Base-by-base conservation (phyloP, 495 filamentous ascomycete genomes). In the Neohortaea acidophila region DNA sequence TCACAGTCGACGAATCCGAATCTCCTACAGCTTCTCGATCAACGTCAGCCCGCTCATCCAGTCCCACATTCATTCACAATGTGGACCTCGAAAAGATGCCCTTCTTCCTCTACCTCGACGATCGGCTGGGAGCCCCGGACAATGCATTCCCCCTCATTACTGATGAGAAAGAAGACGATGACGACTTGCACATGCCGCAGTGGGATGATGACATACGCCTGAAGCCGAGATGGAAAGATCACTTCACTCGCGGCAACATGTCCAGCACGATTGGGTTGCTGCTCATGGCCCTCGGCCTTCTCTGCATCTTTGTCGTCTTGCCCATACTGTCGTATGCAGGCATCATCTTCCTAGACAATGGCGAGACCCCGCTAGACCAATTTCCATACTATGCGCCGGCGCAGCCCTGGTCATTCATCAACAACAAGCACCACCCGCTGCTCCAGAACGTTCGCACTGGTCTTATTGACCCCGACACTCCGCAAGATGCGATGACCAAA, bases 171-270 rank as follows among this genome's bases (percentile, higher is more conserved):
- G 66, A 68, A 38, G 53, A 46, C 5, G 66, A 69, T 38, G 66
- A 69, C 49, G 62, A 62, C 22, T 57, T 63, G 47, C 66, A 69
- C 36, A 60, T 62, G 53, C 66, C 66, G 13, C 24, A 41, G 21
- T 56, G 55, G 19, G 61, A 67, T 41, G 66, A 69, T 36, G 64
- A 68, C 40, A 38, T 51, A 0, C 51, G 38, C 18, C 59, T 55
- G 45, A 67, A 59, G 34, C 49, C 63, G 14, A 59, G 39, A 2
- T 49, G 51, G 19, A 53, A 39, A 28, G 62, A 66, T 13, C 62
- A 63, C 42, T 62, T 63, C 34, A 45, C 53, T 22, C 51, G 49
- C 14, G 51, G 49, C 18, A 56, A 54, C 24, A 49, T 67, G 28
- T 36, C 55, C 18, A 62, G 55, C n/a, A 55, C 60, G 1, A 25